Conservation (phyloP, 805 yeast genomes). For the Myxozyma monticola region DNA sequence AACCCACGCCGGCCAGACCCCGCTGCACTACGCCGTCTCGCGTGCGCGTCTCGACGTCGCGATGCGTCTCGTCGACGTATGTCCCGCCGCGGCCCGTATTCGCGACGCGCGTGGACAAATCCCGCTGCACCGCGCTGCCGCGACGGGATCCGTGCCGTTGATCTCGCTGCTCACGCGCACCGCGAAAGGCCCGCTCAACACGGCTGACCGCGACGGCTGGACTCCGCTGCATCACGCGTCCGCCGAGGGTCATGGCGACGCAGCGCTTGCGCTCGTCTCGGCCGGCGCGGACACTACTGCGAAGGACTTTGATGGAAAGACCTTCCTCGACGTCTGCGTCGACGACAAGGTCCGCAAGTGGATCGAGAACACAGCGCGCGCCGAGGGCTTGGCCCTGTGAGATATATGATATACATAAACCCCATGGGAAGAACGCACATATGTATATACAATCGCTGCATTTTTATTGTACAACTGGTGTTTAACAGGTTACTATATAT, state of each 20-base stretch:
- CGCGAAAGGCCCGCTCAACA: conserved; percentile 63
- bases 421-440: too few relatives aligned
- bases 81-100: conserved; percentile 60
- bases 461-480: too few relatives aligned
- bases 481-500: too few relatives aligned
- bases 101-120: conserved; percentile 68
- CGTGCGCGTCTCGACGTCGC: conserved; percentile 61
- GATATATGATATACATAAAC: too few relatives aligned
- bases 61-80: conserved; percentile 49
- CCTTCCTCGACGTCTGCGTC: conserved; percentile 55
- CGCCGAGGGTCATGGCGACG: conserved; percentile 85
- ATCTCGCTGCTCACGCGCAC: conserved; percentile 54
- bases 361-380: conserved; percentile 18
- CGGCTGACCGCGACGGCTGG: conserved; percentile 73
- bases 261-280: conserved; percentile 58
- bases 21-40: conserved; percentile 73
- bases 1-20: conserved; percentile 70
- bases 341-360: conserved; percentile 52
- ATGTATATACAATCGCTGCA: too few relatives aligned
- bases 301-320: conserved; percentile 54
- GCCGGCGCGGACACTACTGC: conserved; percentile 63
- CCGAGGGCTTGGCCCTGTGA: conserved; percentile 18
- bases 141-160: conserved; percentile 64
- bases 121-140: conserved; percentile 80
- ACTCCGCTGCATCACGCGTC: conserved; percentile 86